Evolutionary conservation across 805 yeast species (phyloP).

Genomic region (Myxozyma mucilagina): DNA sequence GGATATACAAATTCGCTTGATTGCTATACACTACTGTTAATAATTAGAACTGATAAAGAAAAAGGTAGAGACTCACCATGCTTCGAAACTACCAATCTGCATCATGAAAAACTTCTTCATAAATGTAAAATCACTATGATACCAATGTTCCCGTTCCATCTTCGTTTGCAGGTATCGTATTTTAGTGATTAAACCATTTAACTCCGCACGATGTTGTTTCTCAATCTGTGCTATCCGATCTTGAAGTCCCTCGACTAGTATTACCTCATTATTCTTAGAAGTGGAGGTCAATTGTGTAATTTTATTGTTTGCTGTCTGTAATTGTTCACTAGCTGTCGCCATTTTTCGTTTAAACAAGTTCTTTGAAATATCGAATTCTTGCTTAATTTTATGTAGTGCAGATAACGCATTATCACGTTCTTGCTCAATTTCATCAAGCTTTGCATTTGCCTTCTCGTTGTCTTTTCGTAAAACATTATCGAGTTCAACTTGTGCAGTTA

Average conservation of each 20-base stretch:
- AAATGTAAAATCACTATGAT: constrained; percentile 39
- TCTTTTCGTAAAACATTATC: neutral
- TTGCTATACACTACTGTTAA: constrained; percentile 20
- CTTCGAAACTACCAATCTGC: constrained; percentile 37
- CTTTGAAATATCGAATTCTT: constrained; percentile 11
- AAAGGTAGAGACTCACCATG: constrained; percentile 25
- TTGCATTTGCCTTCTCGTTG: neutral
- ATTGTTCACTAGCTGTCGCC: neutral
- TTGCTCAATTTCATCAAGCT: neutral
- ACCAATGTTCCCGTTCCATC: constrained; percentile 28
- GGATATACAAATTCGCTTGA: constrained; percentile 36
- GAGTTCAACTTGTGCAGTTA: constrained; percentile 3
- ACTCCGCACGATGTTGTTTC: constrained; percentile 17
- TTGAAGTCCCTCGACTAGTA: neutral
- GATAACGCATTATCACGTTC: constrained; percentile 6
- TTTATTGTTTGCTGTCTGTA: neutral
- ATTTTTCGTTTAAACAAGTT: constrained; percentile 10
- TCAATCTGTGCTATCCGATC: neutral
- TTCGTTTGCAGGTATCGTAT: constrained; percentile 32
- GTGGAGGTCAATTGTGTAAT: neutral
- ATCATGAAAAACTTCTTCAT: constrained; percentile 38
- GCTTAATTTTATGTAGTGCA: neutral
- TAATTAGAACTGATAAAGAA: neutral
- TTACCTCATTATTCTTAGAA: neutral
- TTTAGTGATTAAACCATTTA: constrained; percentile 30